phyloP scores from a whole-genome alignment of 331 rosid genomes.

The Quercus lobata region DNA sequence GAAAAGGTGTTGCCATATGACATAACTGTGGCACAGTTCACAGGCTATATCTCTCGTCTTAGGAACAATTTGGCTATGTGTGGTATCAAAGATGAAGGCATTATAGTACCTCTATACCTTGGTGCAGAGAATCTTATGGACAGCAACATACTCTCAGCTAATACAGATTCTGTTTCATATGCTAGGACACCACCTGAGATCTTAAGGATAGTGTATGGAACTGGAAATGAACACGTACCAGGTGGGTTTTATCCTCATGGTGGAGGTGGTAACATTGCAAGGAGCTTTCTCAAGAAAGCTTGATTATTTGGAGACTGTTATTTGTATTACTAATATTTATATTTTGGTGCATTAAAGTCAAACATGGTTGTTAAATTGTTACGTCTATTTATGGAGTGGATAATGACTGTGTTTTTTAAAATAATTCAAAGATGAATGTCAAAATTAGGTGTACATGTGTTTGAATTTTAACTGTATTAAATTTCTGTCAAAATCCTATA shows the following conservation, averaged over 20 bases:
- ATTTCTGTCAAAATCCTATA: too few relatives aligned
- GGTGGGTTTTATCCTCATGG: conserved; percentile 26
- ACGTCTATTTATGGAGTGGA: too few relatives aligned
- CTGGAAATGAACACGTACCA: conserved; percentile 2
- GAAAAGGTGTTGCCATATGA: conserved; percentile 14
- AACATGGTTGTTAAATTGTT: too few relatives aligned
- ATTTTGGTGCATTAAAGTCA: too few relatives aligned
- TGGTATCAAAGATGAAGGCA: conserved; percentile 34
- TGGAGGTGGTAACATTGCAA: conserved; percentile 22
- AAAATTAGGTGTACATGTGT: too few relatives aligned
- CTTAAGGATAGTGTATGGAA: conserved; percentile 17
- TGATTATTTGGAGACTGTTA: not conserved
- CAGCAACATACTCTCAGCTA: conserved; percentile 21
- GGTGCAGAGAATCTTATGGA: conserved; percentile 23
- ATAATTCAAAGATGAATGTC: too few relatives aligned
- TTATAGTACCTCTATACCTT: conserved; percentile 4
- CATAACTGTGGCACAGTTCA: conserved; percentile 28
- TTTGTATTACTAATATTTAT: not conserved
- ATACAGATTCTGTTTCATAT: conserved; percentile 18
- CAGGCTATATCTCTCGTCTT: conserved; percentile 4
- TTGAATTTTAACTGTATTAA: too few relatives aligned
- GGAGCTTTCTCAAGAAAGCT: not conserved
- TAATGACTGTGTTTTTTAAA: too few relatives aligned
- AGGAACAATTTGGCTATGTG: conserved; percentile 21
- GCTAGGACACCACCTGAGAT: conserved; percentile 21